A percentile compares a stretch with the other conserved stretches of the same genome.
Conservation (phyloP, 2,329 filamentous ascomycete genomes). For the Capronia americana region DNA sequence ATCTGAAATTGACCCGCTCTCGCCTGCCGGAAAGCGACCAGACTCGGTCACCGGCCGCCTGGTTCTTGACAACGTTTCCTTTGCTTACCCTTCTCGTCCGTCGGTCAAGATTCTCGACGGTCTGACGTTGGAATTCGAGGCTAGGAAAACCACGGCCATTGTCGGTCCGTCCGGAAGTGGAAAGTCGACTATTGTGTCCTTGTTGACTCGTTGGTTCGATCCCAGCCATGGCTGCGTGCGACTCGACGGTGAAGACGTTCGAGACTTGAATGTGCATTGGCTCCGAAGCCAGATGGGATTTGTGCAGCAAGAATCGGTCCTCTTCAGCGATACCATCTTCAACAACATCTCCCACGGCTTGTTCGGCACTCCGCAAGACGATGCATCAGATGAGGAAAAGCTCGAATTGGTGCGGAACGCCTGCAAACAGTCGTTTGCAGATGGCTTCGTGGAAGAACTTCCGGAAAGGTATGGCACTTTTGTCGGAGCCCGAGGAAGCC, state of each 20-base stretch:
- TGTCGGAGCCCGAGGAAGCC: constrained; percentile 72
- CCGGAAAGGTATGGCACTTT: constrained; percentile 91
- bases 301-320: constrained; percentile 88
- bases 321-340: constrained; percentile 88
- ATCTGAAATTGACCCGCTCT: constrained; percentile 81
- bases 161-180: constrained; percentile 94
- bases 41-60: constrained; percentile 77
- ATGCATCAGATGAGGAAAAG: not conserved
- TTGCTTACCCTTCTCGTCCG: constrained; percentile 92
- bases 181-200: constrained; percentile 90
- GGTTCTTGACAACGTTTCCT: constrained; percentile 79
- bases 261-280: constrained; percentile 84
- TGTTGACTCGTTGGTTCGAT: constrained; percentile 92
- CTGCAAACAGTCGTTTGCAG: constrained; percentile 88
- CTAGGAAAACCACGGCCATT: constrained; percentile 90
- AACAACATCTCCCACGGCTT: constrained; percentile 87
- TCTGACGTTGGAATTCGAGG: constrained; percentile 78
- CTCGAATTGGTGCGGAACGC: constrained; percentile 76
- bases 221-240: constrained; percentile 79
- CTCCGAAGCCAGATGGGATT: constrained; percentile 88
- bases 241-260: constrained; percentile 82
- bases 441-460: constrained; percentile 82
- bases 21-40: constrained; percentile 71
- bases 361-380: constrained; percentile 58
- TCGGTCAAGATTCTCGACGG: constrained; percentile 87